Conservation (phyloP, 2,329 filamentous ascomycete genomes). For the Ciborinia camelliae region DNA sequence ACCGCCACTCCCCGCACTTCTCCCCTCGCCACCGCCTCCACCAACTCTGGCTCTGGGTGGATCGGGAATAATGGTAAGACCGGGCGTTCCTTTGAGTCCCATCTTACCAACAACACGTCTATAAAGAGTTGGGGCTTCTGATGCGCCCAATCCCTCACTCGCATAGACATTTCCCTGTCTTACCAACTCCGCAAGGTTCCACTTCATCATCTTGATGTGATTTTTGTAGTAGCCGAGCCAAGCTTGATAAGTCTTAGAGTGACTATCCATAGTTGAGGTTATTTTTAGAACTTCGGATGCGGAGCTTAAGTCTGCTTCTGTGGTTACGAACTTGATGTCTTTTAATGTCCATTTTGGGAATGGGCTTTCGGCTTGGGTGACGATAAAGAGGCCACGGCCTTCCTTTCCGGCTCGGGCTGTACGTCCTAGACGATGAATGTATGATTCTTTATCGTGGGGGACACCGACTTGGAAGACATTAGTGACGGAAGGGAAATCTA, state of each 20-base stretch:
- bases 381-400: conserved; percentile 67
- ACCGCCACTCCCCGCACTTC: conserved; percentile 10
- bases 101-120: conserved; percentile 54
- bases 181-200: conserved; percentile 43
- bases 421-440: conserved; percentile 74
- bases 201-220: conserved; percentile 44
- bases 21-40: conserved; percentile 22
- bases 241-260: conserved; percentile 52
- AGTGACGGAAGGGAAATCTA: conserved; percentile 80
- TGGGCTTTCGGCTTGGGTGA: conserved; percentile 54
- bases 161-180: conserved; percentile 51
- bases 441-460: conserved; percentile 63
- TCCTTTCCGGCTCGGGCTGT: conserved; percentile 72
- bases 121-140: conserved; percentile 47
- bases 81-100: conserved; percentile 52
- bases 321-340: conserved; percentile 51
- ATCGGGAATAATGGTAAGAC: conserved; percentile 47
- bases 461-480: conserved; percentile 72
- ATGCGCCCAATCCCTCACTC: conserved; percentile 45
- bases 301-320: conserved; percentile 46
- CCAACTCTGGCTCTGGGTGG: conserved; percentile 35
- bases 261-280: conserved; percentile 46
- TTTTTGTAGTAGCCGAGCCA: conserved; percentile 56
- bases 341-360: conserved; percentile 51
- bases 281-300: conserved; percentile 41